Base-by-base conservation (phyloP, 2,329 filamentous ascomycete genomes). In the Ophiobolus disseminans region DNA sequence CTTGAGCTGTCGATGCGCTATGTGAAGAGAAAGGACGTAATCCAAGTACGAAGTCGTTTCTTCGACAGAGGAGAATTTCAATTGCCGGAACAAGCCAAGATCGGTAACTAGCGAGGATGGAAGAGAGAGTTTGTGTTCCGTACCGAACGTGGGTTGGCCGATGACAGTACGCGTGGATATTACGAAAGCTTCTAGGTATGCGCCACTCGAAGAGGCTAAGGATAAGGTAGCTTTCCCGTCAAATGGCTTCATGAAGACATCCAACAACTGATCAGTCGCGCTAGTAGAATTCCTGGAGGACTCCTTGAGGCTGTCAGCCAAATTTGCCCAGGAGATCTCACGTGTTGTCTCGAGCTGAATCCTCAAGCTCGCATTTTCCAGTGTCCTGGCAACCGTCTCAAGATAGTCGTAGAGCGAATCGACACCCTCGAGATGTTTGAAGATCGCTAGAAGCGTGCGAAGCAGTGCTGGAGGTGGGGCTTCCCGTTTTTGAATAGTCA, bases 381-480 rank as follows among this genome's bases (percentile, higher is more conserved):
- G 39, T 5, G 61, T 63, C 13, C 44, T 53, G 3, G 55, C 50
- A 5, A 62, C 37, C 2, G 40, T 31, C 9, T 53, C 49, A 3
- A 78, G 54, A 40, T 76, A 72, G 1, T 39, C 43, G 42, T 75
- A 68, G 5, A 78, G 57, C 1, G 65, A 66, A 13, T 66, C 62
- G 3, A 77, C 62, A 9, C 70, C 68, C 4, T 65, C 58, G 4
- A 73, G 53, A 51, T 86, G 84, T 41, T 81, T 76, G 10, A 84
- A 68, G 32, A 82, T 77, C 3, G 77, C 75, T 13, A 85, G 70
- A 5, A 87, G 69, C 2, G 85, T 83, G 10, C 83, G 80, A 14
- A 89, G 70, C 17, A 89, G 76, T n/a, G 77, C 74, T 42, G 85
- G 80, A 35, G 82, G 75, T 2, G 77, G 78, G 5, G 73, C 75